Evolutionary conservation across 768 basidiomycete species (phyloP).

Genomic region (Coprinellus micaceus): DNA sequence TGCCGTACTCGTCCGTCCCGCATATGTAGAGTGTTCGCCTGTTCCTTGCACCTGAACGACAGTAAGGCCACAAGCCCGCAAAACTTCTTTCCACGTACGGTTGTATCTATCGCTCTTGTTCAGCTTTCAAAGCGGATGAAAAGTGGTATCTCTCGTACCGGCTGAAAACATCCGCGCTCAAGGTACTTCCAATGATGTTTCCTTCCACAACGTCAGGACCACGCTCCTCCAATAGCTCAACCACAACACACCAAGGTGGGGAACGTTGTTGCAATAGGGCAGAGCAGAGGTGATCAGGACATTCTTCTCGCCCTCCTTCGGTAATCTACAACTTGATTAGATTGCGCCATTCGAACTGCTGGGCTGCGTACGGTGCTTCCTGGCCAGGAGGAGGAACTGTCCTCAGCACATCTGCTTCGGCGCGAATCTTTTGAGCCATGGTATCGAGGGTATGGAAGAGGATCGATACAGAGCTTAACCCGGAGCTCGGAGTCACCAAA

Average conservation of each 20-base stretch:
- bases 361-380: conserved; percentile 41
- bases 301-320: conserved; percentile 84
- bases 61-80: conserved; percentile 3
- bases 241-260: conserved; percentile 75
- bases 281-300: conserved; percentile 91
- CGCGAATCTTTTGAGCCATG: conserved; percentile 56
- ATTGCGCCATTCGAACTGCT: background rate
- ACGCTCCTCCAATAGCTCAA: no score
- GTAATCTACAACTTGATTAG: conserved; percentile 38
- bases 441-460: conserved; percentile 4
- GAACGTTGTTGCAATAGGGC: conserved; percentile 96
- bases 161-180: conserved; percentile 96
- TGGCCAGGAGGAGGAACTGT: conserved; percentile 51
- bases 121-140: background rate
- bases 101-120: conserved; percentile 45
- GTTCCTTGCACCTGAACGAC: conserved; percentile 63
- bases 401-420: conserved; percentile 46
- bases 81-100: conserved; percentile 37
- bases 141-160: conserved; percentile 52
- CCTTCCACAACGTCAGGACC: no score
- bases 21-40: conserved; percentile 90
- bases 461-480: background rate
- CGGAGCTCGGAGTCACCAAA: background rate
- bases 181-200: conserved; percentile 91
- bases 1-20: conserved; percentile 99